Evolutionary conservation across 306 rosid species (phyloP), one percentile per base, ranked within the genome.

Genomic region (Dicorynia guianensis): DNA sequence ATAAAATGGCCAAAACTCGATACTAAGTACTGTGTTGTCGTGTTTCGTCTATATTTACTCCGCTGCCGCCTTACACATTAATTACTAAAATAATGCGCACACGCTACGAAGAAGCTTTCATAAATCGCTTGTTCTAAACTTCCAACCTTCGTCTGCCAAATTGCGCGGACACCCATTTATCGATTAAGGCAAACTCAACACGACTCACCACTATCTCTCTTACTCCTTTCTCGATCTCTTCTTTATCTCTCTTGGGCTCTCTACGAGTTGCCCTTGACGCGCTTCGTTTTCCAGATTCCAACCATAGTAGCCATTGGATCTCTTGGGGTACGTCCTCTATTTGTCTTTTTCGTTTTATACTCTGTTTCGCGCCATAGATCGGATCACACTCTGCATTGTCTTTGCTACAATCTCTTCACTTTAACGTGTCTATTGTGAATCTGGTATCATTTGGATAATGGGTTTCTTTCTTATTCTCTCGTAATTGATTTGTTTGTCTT

Each of bases 281-380:
- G 25, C 40, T 36, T 50, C 5, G 1, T 39, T 15, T 61, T 36
- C 30, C 25, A 61, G 66, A 36, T 61, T 61, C 47, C 7, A n/a
- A 15, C 66, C 47, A 6, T 36, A 4, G n/a, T 19, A 58, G 19
- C 34, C 34, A 15, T 13, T n/a, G 40, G 64, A 58, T 58, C 43
- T 58, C 64, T 8, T 42, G 42, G 9, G 17, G 18, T 58, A 34
- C 7, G 9, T 50, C 46, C 7, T 57, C 3, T 57, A 2, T 33
- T 57, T 57, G 40, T 57, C 63, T 30, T 57, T n/a, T 57, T 57
- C 40, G 17, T 18, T 54, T 34, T 33, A 7, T 6, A 3, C 46
- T 61, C 36, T 14, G 47, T 62, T 39, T 62, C 34, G 68, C 49
- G 49, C 66, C 73, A 25, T 50, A 61, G 84, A 80, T 74, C 76